These are phyloP conservation scores for Acacia concinna DNA, from an alignment of 331 rosid genomes.

Conservation along the genomic window DNA sequence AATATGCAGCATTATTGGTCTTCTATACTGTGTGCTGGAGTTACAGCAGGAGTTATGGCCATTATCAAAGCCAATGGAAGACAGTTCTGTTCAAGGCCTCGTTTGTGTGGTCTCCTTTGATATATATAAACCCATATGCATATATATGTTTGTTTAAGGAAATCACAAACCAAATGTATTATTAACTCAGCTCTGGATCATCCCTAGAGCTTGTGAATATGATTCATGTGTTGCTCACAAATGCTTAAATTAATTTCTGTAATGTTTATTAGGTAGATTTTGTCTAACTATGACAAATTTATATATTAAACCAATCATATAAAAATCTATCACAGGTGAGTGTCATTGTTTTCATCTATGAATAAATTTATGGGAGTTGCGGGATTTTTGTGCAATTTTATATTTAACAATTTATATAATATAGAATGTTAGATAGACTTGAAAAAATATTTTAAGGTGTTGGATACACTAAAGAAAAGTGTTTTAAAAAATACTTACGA, in stretches of 20 bases:
- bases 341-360: not conserved
- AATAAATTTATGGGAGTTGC: not conserved
- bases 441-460: too few species aligned
- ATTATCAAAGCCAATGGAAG: conserved; percentile 84
- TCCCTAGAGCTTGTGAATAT: conserved; percentile 36
- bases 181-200: not conserved
- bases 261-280: not conserved
- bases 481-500: too few species aligned
- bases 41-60: conserved; percentile 74
- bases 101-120: conserved; percentile 64
- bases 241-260: not conserved
- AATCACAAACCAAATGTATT: not conserved
- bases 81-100: conserved; percentile 94
- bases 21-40: conserved; percentile 72
- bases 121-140: too few species aligned
- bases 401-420: too few species aligned
- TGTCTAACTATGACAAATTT: not conserved
- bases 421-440: too few species aligned
- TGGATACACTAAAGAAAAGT: too few species aligned
- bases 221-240: conserved; percentile 5
- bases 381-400: too few species aligned
- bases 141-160: not conserved
- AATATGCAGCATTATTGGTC: conserved; percentile 58
- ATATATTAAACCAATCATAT: not conserved
- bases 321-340: not conserved